Base-by-base conservation (phyloP, 345 rosid species). In the Camelina neglecta region DNA sequence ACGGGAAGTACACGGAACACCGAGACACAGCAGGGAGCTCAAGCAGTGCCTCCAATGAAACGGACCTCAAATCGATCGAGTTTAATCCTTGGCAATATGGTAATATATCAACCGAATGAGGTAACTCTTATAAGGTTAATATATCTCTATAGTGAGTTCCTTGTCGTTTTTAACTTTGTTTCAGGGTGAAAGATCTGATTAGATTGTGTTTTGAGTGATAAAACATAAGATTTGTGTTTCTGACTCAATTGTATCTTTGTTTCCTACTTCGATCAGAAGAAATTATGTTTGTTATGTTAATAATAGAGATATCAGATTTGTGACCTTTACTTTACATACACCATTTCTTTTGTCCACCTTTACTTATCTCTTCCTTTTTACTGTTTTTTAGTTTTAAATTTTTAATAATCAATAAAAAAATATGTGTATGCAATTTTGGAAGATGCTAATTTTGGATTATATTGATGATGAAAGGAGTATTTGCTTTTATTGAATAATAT, bases 21-120 rank as follows among this genome's bases (percentile, higher is more conserved):
- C 82, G 80, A 26, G 87, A 80, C 49, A 62, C 85, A 1, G 54
- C 74, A 33, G 87, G 81, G 61, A 81, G 75, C 82, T 85, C 89
- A 3, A 83, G 75, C 51, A 48, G 79, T 1, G 83, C 74, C 59
- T 59, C 75, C n/a, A 45, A 48, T 2, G 85, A 76, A 60, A 63
- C 49, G 16, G 86, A 87, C 65, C 63, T 72, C 58, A 59, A 75
- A 36, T 83, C 89, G 8, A 68, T 82, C 8, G 90, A 87, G 66
- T 91, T 89, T 76, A 85, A 87, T 79, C 92, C 91, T 0, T 90
- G 93, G 96, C 96, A 89, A 69, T 90, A 86, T 62, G 83, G 84
- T 61, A 82, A 84, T 72, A 10, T 83, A 71, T 75, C 85, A 58
- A 77, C 87, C 1, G 89, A 90, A 81, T 88, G 84, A 90, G 78